Base-by-base conservation (phyloP, 345 rosid species). In the Acer negundo region DNA sequence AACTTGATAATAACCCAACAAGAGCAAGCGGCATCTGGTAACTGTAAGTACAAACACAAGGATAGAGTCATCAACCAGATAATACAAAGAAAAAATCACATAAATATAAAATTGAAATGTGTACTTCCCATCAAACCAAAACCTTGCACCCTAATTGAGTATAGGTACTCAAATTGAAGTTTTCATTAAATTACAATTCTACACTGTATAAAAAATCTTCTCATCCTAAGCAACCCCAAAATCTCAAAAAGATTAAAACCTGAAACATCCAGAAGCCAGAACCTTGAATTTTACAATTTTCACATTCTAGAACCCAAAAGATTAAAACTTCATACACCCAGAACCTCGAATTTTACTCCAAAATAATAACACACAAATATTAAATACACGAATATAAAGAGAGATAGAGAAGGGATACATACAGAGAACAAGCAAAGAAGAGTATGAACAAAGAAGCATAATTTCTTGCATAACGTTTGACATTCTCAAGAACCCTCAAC, bases 11-110 rank as follows among this genome's bases (percentile, higher is more conserved):
- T 83, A 96, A 82, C 71, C 98, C 98, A 68, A 88, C 83, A 68
- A 96, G 93, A 61, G 99, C 93, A 72, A 92, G 86, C 16, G 97
- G 98, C 94, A 94, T 93, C 82, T 94, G 98, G 83, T 96, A 96
- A 84, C 98, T 94, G 66, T 40, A 82, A 80, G 62, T 51, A 64
- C 46, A 55, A 42, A 53, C 72, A 47, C 51, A 76, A n/a, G 62
- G 40, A 73, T 38, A 75, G 24, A 31, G 49, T 38, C 13, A 69
- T 20, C 64, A 63, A 22, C 24, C 1, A 56, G 24, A 67, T n/a
- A 23, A 47, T n/a, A 2, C 5, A n/a, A 64, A 58, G 44, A 20
- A 56, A 75, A 79, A 9, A 56, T 20, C 26, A 26, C 22, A 49
- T 26, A 20, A 53, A n/a, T 46, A 9, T 19, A 47, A 49, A 22